A percentile compares a stretch with the other conserved stretches of the same genome.
Conservation (phyloP, 2,329 filamentous ascomycete genomes). For the Aaosphaeria pasadenensis region DNA sequence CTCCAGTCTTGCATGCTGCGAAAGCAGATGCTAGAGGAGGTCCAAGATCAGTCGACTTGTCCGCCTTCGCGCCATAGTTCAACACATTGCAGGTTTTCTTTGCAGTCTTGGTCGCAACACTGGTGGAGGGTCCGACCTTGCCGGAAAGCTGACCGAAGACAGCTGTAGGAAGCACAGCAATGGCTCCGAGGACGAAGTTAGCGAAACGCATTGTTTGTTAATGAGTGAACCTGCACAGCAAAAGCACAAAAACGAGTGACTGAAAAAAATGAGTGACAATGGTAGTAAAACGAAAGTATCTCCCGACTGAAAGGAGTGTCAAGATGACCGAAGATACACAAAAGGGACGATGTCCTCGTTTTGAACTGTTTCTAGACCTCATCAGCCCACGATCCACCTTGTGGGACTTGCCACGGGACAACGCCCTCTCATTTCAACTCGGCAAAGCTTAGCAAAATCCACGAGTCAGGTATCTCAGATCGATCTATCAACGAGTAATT, state of each 20-base stretch:
- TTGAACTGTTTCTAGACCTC: no score
- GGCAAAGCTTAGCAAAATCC: no score
- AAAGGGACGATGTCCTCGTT: no score
- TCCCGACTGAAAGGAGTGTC: no score
- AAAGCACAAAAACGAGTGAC: slow-evolving; percentile 11
- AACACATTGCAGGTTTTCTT: slow-evolving; percentile 53
- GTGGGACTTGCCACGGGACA: no score
- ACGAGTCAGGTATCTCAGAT: no score
- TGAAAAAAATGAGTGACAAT: no score
- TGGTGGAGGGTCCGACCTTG: slow-evolving; percentile 30
- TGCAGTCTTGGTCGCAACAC: slow-evolving; percentile 40
- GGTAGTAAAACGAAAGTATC: no score
- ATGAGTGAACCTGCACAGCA: slow-evolving; percentile 19
- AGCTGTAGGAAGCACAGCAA: slow-evolving; percentile 15
- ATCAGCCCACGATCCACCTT: no score
- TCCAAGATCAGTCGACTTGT: slow-evolving; percentile 52
- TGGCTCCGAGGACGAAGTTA: slow-evolving; percentile 15
- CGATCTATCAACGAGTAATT: no score
- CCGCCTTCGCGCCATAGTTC: slow-evolving; percentile 51
- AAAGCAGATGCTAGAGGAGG: slow-evolving; percentile 49
- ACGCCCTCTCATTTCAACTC: no score
- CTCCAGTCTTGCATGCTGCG: slow-evolving; percentile 50
- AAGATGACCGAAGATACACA: no score
- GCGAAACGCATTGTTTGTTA: slow-evolving; percentile 22
- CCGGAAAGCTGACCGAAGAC: slow-evolving; percentile 32